Conservation (phyloP, 2,329 filamentous ascomycete genomes). For the Pseudogymnoascus sp. region DNA sequence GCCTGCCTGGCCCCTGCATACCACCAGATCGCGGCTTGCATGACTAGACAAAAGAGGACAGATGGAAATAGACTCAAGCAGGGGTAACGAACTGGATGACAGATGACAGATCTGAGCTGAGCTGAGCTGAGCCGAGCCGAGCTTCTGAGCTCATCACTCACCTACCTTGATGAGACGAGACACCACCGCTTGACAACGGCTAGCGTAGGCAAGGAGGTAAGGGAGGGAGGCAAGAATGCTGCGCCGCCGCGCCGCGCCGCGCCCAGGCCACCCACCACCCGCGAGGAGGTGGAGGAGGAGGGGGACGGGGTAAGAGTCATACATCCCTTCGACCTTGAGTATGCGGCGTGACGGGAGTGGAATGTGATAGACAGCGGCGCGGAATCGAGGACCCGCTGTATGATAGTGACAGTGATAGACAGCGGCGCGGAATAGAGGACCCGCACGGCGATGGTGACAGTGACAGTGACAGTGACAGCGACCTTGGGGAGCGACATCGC, state of each 20-base stretch:
- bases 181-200: no score
- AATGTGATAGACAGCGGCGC: neutral
- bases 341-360: neutral
- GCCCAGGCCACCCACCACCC: neutral
- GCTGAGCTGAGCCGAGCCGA: no score
- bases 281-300: neutral
- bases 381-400: neutral
- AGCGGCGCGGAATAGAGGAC: no score
- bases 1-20: neutral
- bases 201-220: neutral
- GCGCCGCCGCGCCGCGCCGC: neutral
- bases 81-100: neutral
- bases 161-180: neutral
- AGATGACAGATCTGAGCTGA: neutral
- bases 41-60: neutral
- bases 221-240: neutral
- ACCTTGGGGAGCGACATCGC: neutral
- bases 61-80: neutral
- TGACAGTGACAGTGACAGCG: no score
- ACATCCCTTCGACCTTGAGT: neutral
- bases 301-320: neutral
- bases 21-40: neutral
- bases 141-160: neutral
- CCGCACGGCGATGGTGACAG: no score
- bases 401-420: neutral